Evolutionary conservation across 192 early-diverging fungal genomes (phyloP).

Genomic region (Podila epigama): DNA sequence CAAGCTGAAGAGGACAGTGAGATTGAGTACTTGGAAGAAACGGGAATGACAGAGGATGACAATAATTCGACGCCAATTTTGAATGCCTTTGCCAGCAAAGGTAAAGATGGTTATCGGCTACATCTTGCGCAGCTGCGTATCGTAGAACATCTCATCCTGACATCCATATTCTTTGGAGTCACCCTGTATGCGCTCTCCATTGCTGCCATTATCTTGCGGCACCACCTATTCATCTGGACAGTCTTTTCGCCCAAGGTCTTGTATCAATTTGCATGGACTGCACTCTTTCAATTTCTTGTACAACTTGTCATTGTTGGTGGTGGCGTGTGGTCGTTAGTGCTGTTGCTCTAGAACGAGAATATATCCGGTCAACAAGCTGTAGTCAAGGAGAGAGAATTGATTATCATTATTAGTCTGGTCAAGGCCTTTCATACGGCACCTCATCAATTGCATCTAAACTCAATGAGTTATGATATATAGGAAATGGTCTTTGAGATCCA

Average conservation of each 20-base stretch:
- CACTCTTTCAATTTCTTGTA: constrained; percentile 45
- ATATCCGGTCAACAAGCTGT: no score
- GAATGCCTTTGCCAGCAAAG: constrained; percentile 18
- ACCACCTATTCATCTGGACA: constrained; percentile 84
- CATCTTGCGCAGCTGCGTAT: constrained; percentile 7
- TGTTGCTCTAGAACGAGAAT: not conserved
- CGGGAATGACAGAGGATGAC: not conserved
- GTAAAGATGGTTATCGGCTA: constrained; percentile 19
- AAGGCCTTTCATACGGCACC: no score
- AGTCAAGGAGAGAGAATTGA: no score
- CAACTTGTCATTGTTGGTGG: constrained; percentile 44
- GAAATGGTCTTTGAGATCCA: no score
- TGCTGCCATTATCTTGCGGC: constrained; percentile 66
- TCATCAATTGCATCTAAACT: no score
- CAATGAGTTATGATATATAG: no score
- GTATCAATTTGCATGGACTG: constrained; percentile 77
- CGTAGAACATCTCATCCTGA: constrained; percentile 34
- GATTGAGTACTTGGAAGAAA: not conserved
- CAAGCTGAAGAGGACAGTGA: not conserved
- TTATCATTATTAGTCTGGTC: no score
- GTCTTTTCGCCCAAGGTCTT: constrained; percentile 85
- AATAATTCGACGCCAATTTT: constrained; percentile 9
- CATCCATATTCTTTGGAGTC: constrained; percentile 54
- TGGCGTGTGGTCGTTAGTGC: not conserved
- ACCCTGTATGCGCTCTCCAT: constrained; percentile 64